Evolutionary conservation across 2,329 filamentous ascomycete species (phyloP), one percentile per base, ranked within the genome.

Genomic region (Aspergillus sp.): DNA sequence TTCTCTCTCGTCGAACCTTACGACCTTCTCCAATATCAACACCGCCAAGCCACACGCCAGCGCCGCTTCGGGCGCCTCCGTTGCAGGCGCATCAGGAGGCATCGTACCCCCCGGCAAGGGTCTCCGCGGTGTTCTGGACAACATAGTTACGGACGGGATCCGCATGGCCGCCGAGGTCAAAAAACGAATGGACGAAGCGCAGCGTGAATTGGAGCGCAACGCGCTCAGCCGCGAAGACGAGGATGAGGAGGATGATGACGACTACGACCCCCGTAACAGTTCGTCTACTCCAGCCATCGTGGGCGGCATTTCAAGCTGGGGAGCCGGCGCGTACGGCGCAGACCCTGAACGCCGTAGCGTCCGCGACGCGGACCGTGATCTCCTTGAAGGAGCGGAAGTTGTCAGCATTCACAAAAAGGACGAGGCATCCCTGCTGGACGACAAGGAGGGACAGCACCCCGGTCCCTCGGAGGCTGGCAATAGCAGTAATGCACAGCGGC

Each of bases 141-240:
- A 96, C 69, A 98, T 99, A 69, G 95, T 98, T 64, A 96, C 90
- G 1, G 95, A 99, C 72, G 95, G 95, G 47, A 97, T 98, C 88
- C 89, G 94, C 36, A 94, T 98, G 59, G 95, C 95, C 0, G 91
- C 90, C 0, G 95, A 99, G 75, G 94, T 99, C 54, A 85, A 90
- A 65, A 87, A 93, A 69, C 85, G 93, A 49, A 96, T 98, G 89
- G 94, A 99, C 63, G 95, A 99, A 73, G 94, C 94, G 3, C 93
- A 97, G 76, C 88, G 87, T 67, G 94, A 98, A 72, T 79, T 97
- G 65, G 94, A 97, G 76, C 90, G 88, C 75, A 93, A 92, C 61
- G 90, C 89, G 0, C 77, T 88, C 78, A 84, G 49, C 81, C 88
- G 69, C 81, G 84, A 85, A 0, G 85, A 87, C 0, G 89, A 92